These are phyloP conservation scores for Misopates orontium DNA, from an alignment of 257 asterid genomes.

Conservation along the genomic window DNA sequence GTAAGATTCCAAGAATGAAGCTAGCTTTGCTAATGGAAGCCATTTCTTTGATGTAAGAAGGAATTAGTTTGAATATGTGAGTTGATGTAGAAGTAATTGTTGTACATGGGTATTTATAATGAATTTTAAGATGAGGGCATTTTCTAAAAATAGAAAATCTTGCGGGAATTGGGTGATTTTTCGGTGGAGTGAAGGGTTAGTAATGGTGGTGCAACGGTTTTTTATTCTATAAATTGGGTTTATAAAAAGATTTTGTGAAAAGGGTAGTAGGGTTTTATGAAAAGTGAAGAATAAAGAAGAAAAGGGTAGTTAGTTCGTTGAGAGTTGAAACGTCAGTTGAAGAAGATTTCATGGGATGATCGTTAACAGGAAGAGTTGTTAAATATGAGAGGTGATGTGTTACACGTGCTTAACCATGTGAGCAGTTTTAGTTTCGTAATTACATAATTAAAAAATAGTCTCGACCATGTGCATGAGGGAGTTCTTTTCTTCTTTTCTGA, in stretches of 20 bases:
- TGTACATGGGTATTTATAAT: constrained; percentile 43
- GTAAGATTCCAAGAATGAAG: constrained; percentile 19
- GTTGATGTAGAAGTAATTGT: neutral
- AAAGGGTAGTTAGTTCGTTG: constrained; percentile 9
- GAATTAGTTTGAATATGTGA: constrained; percentile 9
- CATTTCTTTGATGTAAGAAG: constrained; percentile 9
- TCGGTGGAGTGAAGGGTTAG: constrained; percentile 41
- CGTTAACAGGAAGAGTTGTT: constrained; percentile 16
- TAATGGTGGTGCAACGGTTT: neutral
- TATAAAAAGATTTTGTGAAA: neutral
- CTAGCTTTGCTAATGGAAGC: constrained; percentile 3
- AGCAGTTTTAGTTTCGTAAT: constrained; percentile 25
- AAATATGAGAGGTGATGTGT: constrained; percentile 20
- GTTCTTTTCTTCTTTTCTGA: neutral
- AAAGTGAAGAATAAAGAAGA: constrained; percentile 9
- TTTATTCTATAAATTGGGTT: neutral
- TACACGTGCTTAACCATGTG: constrained; percentile 35
- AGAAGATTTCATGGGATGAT: constrained; percentile 11
- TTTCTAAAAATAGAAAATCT: constrained; percentile 38
- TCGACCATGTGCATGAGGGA: neutral
- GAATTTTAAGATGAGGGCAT: constrained; percentile 15
- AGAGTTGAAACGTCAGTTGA: constrained; percentile 21
- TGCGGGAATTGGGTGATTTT: constrained; percentile 29
- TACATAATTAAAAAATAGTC: neutral
- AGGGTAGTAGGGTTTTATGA: constrained; percentile 3